A percentile compares a stretch with the other conserved stretches of the same genome.
Evolutionary conservation across 495 filamentous ascomycete species (phyloP).

Genomic region (Neurospora sp.): DNA sequence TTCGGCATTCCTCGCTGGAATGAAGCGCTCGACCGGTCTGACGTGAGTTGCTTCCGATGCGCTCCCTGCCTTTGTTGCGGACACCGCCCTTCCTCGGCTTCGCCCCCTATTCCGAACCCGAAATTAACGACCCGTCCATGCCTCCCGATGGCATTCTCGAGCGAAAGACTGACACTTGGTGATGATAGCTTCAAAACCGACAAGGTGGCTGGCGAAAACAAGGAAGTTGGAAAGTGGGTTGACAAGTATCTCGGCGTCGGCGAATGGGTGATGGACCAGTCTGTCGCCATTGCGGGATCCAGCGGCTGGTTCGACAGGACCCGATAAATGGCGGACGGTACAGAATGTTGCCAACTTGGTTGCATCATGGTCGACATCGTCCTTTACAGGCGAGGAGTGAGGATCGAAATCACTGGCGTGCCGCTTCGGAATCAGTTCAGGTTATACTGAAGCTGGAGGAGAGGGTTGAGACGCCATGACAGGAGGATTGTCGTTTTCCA

Average conservation of each 20-base stretch:
- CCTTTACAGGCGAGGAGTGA: neutral
- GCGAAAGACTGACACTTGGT: neutral
- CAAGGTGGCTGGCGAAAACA: conserved; percentile 65
- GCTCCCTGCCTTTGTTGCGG: neutral
- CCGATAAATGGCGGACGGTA: conserved; percentile 41
- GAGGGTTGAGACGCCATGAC: neutral
- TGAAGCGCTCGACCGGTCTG: conserved; percentile 91
- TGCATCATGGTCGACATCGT: neutral
- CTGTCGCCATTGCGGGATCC: conserved; percentile 77
- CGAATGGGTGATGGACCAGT: conserved; percentile 97
- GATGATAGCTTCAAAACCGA: conserved; percentile 70
- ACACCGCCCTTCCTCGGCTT: neutral
- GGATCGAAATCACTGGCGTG: neutral
- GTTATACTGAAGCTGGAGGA: neutral
- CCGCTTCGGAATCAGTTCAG: neutral
- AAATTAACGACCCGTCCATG: conserved; percentile 37
- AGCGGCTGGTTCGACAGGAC: conserved; percentile 83
- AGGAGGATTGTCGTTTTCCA: neutral
- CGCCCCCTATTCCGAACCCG: neutral
- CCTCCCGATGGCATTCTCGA: conserved; percentile 16
- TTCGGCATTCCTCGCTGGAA: conserved; percentile 89
- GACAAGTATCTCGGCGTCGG: conserved; percentile 92
- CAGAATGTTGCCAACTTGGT: neutral
- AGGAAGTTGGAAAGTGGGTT: conserved; percentile 80
- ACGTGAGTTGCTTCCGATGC: conserved; percentile 58